Evolutionary conservation across 352 stramenopile genomes (phyloP).

Genomic region (Phytophthora palmivora): DNA sequence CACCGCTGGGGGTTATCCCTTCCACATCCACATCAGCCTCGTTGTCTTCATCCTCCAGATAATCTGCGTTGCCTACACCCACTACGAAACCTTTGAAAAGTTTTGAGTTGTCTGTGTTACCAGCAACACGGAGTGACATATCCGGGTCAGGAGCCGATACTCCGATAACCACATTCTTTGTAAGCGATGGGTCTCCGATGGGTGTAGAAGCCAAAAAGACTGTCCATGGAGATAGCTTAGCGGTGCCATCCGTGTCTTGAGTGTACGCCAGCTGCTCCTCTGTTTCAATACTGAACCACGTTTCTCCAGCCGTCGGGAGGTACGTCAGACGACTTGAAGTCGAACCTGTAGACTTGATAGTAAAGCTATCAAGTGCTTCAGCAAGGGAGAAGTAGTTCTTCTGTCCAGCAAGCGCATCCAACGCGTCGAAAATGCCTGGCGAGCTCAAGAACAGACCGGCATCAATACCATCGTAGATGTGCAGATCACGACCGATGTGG

Average conservation of each 20-base stretch:
- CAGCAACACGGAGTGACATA: slow-evolving; percentile 68
- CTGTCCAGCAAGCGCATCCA: slow-evolving; percentile 64
- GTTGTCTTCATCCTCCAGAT: slow-evolving; percentile 36
- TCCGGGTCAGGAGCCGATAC: slow-evolving; percentile 69
- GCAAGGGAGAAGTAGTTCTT: slow-evolving; percentile 81
- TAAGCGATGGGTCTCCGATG: slow-evolving; percentile 49
- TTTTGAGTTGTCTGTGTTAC: slow-evolving; percentile 55
- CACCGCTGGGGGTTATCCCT: slow-evolving; percentile 24
- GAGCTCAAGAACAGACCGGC: slow-evolving; percentile 80
- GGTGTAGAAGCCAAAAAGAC: slow-evolving; percentile 78
- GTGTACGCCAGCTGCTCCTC: slow-evolving; percentile 83
- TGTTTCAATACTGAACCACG: slow-evolving; percentile 87
- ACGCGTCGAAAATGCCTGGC: slow-evolving; percentile 67
- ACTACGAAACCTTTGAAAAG: slow-evolving; percentile 81
- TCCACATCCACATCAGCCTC: slow-evolving; percentile 12
- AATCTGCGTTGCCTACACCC: slow-evolving; percentile 66
- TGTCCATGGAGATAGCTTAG: slow-evolving; percentile 76
- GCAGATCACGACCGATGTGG: slow-evolving; percentile 64
- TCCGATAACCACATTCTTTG: slow-evolving; percentile 82
- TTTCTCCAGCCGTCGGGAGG: slow-evolving; percentile 68
- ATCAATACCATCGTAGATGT: slow-evolving; percentile 70
- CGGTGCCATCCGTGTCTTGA: slow-evolving; percentile 71
- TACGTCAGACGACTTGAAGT: slow-evolving; percentile 70
- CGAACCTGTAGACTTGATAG: slow-evolving; percentile 18
- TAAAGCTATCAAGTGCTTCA: slow-evolving; percentile 77